phyloP scores from a whole-genome alignment of 148 eudicot genomes.

The Camellia granthamiana region DNA sequence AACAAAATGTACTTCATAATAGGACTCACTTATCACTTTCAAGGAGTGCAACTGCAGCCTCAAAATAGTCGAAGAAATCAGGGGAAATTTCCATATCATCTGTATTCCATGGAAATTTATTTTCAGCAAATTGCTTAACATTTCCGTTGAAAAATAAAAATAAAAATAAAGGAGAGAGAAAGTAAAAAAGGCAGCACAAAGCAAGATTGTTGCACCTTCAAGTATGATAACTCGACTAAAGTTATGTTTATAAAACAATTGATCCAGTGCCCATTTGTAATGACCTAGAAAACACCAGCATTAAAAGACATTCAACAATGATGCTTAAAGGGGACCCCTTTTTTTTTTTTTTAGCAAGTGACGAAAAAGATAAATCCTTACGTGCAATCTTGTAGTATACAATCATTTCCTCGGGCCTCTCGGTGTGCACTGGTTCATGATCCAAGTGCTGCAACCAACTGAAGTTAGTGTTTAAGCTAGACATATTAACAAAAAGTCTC shows the following conservation, averaged over 20 bases:
- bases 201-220: constrained; percentile 57
- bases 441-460: constrained; percentile 82
- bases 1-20: constrained; percentile 1
- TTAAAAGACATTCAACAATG: not conserved
- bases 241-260: constrained; percentile 79
- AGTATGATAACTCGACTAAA: constrained; percentile 85
- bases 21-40: constrained; percentile 78
- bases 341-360: not conserved
- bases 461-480: constrained; percentile 20
- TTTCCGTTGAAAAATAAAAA: not conserved
- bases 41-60: constrained; percentile 82
- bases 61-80: constrained; percentile 95
- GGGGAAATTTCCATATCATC: constrained; percentile 99
- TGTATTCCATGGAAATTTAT: constrained; percentile 27
- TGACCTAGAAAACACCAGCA: constrained; percentile 58
- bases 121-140: not conserved
- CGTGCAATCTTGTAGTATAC: constrained; percentile 98
- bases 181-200: not conserved
- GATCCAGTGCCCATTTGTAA: constrained; percentile 97
- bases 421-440: constrained; percentile 68
- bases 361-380: constrained; percentile 36
- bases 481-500: not conserved
- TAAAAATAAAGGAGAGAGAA: not conserved
- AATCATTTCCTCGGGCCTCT: constrained; percentile 88
- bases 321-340: constrained; percentile 4